A percentile compares a stretch with the other conserved stretches of the same genome.
Evolutionary conservation across 257 asterid genomes (phyloP).

Genomic region (Solanum medicagineum): DNA sequence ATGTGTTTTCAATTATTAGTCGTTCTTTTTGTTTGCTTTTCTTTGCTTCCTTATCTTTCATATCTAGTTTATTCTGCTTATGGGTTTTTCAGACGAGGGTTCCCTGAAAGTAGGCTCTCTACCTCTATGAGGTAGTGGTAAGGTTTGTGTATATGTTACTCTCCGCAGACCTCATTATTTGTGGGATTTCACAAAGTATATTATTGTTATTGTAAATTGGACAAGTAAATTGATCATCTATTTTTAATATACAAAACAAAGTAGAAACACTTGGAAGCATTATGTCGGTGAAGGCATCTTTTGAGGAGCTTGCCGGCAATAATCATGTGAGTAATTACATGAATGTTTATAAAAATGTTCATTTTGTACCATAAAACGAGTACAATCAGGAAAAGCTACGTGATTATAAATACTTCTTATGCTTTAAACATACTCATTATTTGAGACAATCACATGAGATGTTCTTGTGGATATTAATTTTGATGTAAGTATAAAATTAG

Average conservation of each 20-base stretch:
- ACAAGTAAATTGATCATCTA: background rate
- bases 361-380: background rate
- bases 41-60: too few species aligned
- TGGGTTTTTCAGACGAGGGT: too few species aligned
- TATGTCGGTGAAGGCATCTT: background rate
- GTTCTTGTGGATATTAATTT: background rate
- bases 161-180: too few species aligned
- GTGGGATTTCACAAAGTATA: too few species aligned
- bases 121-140: too few species aligned
- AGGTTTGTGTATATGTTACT: too few species aligned
- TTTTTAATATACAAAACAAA: too few species aligned
- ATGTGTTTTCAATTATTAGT: too few species aligned
- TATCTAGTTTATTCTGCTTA: too few species aligned
- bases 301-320: background rate
- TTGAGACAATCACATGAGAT: background rate
- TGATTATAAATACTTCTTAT: background rate
- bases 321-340: background rate
- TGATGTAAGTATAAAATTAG: background rate
- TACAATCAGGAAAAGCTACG: background rate
- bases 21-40: too few species aligned
- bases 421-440: background rate
- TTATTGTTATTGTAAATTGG: too few species aligned
- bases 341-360: background rate
- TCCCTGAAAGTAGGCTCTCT: too few species aligned
- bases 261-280: background rate